Conservation (phyloP, 177 flowering plant genomes). For the Tripterygium wilfordii region DNA sequence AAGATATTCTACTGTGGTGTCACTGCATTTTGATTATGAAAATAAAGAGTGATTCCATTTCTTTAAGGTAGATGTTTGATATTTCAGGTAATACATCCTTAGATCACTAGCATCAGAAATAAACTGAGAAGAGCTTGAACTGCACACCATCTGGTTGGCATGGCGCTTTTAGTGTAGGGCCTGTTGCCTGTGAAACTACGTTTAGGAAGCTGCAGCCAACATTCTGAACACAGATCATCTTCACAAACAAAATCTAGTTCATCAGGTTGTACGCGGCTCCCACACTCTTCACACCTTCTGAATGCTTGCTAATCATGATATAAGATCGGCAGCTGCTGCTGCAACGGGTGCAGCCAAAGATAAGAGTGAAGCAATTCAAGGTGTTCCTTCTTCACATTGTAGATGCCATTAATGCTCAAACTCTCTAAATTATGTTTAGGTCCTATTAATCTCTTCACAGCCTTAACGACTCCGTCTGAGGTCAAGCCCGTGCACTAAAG, state of each 20-base stretch:
- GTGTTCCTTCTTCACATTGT: constrained; percentile 1
- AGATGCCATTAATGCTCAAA: neutral
- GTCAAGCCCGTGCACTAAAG: constrained; percentile 1
- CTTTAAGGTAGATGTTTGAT: neutral
- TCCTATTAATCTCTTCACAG: constrained; percentile 1
- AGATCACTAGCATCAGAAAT: constrained; percentile 42
- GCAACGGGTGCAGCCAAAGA: neutral
- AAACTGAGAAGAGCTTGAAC: constrained; percentile 22
- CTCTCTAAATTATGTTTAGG: neutral
- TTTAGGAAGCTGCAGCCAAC: constrained; percentile 77
- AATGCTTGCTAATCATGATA: constrained; percentile 22
- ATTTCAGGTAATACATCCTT: constrained; percentile 3
- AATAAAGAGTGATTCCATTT: no score
- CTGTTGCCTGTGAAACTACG: constrained; percentile 62
- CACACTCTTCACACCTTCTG: constrained; percentile 74
- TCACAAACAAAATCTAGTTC: constrained; percentile 45
- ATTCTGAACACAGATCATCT: constrained; percentile 49
- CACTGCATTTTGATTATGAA: no score
- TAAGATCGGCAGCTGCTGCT: neutral
- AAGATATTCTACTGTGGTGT: no score
- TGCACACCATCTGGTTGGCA: constrained; percentile 7
- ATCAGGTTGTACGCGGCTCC: constrained; percentile 41
- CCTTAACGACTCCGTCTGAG: neutral
- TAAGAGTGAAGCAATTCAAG: neutral
- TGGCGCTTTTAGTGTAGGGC: constrained; percentile 51